Percentiles rank a stretch among this genome's conserved stretches.
These are phyloP conservation scores for Cyberlindnera mrakii DNA, from an alignment of 805 yeast species.

Conservation along the genomic window DNA sequence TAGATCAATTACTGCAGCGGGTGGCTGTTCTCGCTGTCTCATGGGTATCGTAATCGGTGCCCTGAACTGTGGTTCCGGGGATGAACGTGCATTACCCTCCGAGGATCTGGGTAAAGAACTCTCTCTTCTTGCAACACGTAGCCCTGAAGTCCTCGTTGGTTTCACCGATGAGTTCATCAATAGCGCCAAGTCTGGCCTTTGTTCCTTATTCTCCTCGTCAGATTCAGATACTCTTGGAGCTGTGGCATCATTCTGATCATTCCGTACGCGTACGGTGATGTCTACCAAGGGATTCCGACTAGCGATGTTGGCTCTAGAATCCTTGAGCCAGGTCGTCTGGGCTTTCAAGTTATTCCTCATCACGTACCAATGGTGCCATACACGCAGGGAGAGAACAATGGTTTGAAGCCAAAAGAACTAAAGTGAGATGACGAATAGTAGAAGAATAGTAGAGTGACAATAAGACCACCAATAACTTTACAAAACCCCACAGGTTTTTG, in stretches of 20 bases:
- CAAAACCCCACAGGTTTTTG: too few species aligned
- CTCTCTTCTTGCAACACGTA: conserved; percentile 19
- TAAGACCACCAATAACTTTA: too few species aligned
- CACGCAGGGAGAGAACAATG: background rate
- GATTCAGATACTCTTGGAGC: background rate
- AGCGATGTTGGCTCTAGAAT: conserved; percentile 20
- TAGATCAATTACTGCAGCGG: conserved; percentile 20
- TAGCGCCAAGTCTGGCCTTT: conserved; percentile 2
- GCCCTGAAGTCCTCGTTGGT: conserved; percentile 10
- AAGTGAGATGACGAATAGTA: too few species aligned
- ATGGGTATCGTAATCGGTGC: conserved; percentile 1
- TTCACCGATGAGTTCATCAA: conserved; percentile 8
- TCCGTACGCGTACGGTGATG: conserved; percentile 1
- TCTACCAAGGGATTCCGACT: conserved; percentile 10
- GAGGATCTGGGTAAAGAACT: conserved; percentile 8
- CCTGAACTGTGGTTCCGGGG: conserved; percentile 14
- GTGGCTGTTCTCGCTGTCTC: background rate
- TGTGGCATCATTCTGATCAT: too few species aligned
- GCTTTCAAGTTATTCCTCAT: conserved; percentile 24
- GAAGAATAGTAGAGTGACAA: too few species aligned
- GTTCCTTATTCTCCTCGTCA: background rate
- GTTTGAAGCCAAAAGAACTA: background rate
- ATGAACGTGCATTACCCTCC: conserved; percentile 5
- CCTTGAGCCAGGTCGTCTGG: conserved; percentile 23
- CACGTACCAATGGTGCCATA: background rate